Conservation (phyloP, 1,284 basidiomycete genomes). For the Leccinum pachyderme region DNA sequence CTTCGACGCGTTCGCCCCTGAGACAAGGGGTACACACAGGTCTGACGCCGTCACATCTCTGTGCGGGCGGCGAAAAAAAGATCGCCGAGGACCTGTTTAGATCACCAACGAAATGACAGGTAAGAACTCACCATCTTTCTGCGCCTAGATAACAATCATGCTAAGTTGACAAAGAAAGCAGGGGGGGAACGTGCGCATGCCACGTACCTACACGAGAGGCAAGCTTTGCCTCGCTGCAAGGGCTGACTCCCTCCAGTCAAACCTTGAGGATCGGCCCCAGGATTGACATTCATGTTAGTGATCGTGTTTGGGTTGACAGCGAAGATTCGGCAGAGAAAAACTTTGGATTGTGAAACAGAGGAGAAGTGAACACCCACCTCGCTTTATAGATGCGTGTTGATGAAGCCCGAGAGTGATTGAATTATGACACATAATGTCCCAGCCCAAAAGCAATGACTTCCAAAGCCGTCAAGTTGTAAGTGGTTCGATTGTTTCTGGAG, state of each 20-base stretch:
- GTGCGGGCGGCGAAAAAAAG: not conserved
- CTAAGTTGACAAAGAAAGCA: not conserved
- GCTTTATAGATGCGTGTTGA: not conserved
- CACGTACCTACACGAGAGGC: conserved; percentile 29
- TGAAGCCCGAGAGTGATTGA: not conserved
- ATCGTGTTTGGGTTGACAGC: not conserved
- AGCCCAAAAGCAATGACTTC: not conserved
- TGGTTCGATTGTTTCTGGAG: not conserved
- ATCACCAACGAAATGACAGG: not conserved
- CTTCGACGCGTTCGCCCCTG: conserved; percentile 35
- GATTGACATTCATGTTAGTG: not conserved
- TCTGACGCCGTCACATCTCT: conserved; percentile 43
- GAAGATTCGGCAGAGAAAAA: not conserved
- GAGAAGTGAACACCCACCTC: not conserved
- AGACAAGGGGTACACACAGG: conserved; percentile 40
- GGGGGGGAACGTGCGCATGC: not conserved
- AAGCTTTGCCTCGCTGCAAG: conserved; percentile 33
- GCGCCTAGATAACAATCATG: conserved; percentile 24
- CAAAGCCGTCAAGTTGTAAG: not conserved
- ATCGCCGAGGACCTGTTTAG: not conserved
- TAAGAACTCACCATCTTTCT: conserved; percentile 37
- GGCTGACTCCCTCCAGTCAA: conserved; percentile 1
- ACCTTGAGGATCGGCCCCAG: not conserved
- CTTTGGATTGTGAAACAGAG: not conserved
- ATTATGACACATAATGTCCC: not conserved